These are phyloP conservation scores for Epichloe aotearoae DNA, from an alignment of 2,329 filamentous ascomycete species.

Conservation along the genomic window DNA sequence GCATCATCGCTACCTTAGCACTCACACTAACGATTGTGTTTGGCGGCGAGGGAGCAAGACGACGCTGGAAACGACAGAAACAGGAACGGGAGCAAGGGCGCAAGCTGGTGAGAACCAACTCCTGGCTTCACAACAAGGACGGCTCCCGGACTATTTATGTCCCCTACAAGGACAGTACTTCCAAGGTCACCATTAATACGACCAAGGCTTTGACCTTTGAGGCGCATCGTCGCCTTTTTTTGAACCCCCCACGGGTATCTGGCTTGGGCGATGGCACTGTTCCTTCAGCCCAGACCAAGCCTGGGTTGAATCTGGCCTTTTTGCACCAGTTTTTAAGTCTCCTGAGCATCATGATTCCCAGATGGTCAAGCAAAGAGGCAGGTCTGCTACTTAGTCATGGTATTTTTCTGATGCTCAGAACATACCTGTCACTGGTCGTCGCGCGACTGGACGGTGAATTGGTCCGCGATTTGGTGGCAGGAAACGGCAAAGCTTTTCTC, in stretches of 20 bases:
- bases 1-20: constrained; percentile 61
- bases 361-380: constrained; percentile 92
- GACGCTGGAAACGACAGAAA: constrained; percentile 59
- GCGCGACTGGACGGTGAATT: constrained; percentile 91
- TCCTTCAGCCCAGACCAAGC: constrained; percentile 81
- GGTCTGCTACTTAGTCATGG: constrained; percentile 80
- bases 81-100: constrained; percentile 73
- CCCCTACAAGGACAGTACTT: constrained; percentile 74
- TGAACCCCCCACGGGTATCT: constrained; percentile 78
- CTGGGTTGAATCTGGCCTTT: constrained; percentile 94
- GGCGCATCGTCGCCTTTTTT: constrained; percentile 82
- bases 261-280: constrained; percentile 63
- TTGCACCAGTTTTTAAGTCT: constrained; percentile 92
- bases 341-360: constrained; percentile 93
- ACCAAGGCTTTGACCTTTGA: constrained; percentile 93
- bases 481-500: constrained; percentile 77
- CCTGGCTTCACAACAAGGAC: constrained; percentile 85
- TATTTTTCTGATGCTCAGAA: constrained; percentile 78
- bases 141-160: constrained; percentile 92
- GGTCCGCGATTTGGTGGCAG: constrained; percentile 88
- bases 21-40: constrained; percentile 69
- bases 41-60: constrained; percentile 63
- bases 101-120: constrained; percentile 78
- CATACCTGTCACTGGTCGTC: constrained; percentile 86
- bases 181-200: constrained; percentile 80